Base-by-base conservation (phyloP, 257 asterid genomes). In the Apocynum venetum region DNA sequence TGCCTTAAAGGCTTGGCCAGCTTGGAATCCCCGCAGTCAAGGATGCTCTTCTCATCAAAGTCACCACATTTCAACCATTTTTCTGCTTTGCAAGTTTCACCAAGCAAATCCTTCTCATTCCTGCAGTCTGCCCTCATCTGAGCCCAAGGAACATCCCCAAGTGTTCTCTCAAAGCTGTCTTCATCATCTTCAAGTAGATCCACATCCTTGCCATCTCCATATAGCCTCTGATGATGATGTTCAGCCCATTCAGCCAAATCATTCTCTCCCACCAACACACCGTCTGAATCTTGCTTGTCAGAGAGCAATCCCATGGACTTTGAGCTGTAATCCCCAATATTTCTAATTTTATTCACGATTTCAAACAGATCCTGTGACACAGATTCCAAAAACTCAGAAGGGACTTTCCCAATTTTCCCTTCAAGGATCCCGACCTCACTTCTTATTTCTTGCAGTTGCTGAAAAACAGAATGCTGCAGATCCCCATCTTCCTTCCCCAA, bases 231-330 rank as follows among this genome's bases (percentile, higher is more conserved):
- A 79, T 95, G 97, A 77, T 91, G 94, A 59, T 89, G 97, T 73
- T 91, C 98, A 66, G 91, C 89, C 99, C 99, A 95, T 80, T 90
- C 99, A 9, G 96, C 97, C 86, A 95, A 83, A 84, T 95, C 99
- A 82, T 90, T 97, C 88, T 90, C 97, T 78, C 90, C 98, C 77
- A 95, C 97, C 91, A 95, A 83, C 65, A 95, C 87, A 82, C 91
- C 99, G 49, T 87, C 94, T 61, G 93, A 77, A 72, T 90, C 92
- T 71, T 86, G 94, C 91, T 92, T 91, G 81, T 89, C 97, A 20
- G 92, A 83, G 72, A 90, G 80, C 82, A 88, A 75, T 60, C 88
- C 90, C 75, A 77, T 83, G 36, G 97, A 85, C 76, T 86, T 91
- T 15, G 95, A 87, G 44, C 97, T 94, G 35, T 90, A 96, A 75